These are phyloP conservation scores for Metarhizium sp. DNA, from an alignment of 2,329 filamentous ascomycete species.

Conservation along the genomic window DNA sequence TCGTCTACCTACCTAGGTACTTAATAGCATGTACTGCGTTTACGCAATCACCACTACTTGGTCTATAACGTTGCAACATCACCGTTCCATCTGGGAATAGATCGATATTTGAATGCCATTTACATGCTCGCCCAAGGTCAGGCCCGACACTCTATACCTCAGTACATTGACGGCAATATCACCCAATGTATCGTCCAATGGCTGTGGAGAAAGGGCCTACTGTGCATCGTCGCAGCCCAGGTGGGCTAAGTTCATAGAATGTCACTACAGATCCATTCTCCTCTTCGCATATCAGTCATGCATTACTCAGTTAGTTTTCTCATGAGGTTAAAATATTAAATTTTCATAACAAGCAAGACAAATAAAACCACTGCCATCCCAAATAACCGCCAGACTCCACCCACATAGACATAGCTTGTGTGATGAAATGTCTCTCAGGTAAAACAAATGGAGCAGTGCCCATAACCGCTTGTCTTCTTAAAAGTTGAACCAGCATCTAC, in stretches of 20 bases:
- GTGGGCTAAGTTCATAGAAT: background rate
- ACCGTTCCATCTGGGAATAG: no score
- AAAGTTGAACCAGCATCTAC: conserved; percentile 21
- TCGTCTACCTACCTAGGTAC: background rate
- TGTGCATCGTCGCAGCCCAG: background rate
- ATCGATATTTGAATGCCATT: no score
- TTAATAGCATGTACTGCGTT: no score
- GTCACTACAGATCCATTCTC: background rate
- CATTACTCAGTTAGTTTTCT: background rate
- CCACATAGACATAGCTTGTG: background rate
- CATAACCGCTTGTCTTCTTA: conserved; percentile 1
- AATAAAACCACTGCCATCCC: conserved; percentile 17
- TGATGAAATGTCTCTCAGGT: background rate
- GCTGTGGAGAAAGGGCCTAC: background rate
- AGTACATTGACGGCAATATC: no score
- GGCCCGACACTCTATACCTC: no score
- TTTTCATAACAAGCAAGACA: conserved; percentile 16
- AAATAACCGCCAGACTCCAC: conserved; percentile 16
- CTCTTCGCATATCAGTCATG: background rate
- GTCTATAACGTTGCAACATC: no score
- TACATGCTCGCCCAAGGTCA: no score
- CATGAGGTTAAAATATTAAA: conserved; percentile 14
- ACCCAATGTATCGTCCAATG: background rate
- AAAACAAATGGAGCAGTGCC: background rate
- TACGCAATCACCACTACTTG: no score